Evolutionary conservation across 495 filamentous ascomycete genomes (phyloP).

Genomic region (Collariella sp.): DNA sequence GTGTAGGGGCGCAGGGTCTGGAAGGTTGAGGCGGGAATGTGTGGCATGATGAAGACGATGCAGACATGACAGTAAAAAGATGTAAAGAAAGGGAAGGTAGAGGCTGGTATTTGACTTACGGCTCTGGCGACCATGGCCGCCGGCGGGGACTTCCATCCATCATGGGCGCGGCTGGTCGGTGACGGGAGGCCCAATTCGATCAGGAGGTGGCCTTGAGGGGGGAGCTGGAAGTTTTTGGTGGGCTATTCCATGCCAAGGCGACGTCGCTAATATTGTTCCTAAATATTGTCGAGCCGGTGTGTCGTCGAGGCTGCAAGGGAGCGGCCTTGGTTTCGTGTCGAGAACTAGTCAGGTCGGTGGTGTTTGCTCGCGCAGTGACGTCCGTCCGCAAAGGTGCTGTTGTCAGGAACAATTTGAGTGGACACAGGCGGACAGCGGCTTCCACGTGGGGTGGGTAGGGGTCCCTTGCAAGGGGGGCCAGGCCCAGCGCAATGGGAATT

Average conservation of each 20-base stretch:
- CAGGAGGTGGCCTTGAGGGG: not conserved
- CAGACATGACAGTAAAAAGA: not conserved
- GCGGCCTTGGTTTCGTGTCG: not conserved
- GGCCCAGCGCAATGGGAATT: not conserved
- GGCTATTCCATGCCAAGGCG: slow-evolving; percentile 7
- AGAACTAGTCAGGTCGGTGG: not conserved
- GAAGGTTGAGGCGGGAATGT: not conserved
- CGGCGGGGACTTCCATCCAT: slow-evolving; percentile 17
- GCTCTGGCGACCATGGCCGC: slow-evolving; percentile 14
- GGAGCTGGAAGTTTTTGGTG: not conserved
- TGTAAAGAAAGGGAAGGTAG: not conserved
- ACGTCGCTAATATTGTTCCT: not conserved
- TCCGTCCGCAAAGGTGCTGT: not conserved
- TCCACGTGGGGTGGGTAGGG: not conserved
- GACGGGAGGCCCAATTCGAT: not conserved
- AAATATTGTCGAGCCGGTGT: slow-evolving; percentile 5
- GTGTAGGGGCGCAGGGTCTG: not conserved
- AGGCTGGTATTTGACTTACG: slow-evolving; percentile 10
- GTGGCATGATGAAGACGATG: not conserved
- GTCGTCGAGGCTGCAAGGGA: not conserved
- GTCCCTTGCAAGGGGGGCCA: not conserved
- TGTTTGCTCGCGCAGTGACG: slow-evolving; percentile 1
- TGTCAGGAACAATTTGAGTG: not conserved
- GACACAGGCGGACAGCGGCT: not conserved
- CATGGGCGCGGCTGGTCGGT: not conserved